phyloP scores from a whole-genome alignment of 257 asterid species.

The Petunia axillaris region DNA sequence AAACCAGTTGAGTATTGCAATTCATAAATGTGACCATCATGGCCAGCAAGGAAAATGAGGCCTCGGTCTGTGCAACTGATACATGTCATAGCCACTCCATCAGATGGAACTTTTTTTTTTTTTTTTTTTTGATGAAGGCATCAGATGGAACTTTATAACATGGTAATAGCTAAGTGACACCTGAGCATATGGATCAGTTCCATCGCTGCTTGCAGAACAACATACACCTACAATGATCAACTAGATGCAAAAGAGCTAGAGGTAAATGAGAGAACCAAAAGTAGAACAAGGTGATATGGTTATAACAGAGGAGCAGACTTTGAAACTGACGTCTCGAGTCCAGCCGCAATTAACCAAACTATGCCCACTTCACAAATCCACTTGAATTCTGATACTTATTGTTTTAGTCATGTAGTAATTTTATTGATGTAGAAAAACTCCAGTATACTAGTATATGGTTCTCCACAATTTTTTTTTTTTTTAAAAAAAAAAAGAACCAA shows the following conservation, averaged over 20 bases:
- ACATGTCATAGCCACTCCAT: constrained; percentile 98
- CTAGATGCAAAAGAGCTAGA: constrained; percentile 50
- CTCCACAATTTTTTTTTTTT: not conserved
- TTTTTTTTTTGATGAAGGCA: too few relatives aligned
- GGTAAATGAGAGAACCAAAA: constrained; percentile 22
- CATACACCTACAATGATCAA: constrained; percentile 94
- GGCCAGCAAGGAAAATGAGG: constrained; percentile 89
- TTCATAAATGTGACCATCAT: constrained; percentile 93
- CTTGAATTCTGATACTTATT: not conserved
- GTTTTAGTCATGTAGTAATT: not conserved
- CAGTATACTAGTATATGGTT: not conserved
- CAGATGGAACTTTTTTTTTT: constrained; percentile 38
- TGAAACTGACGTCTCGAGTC: not conserved
- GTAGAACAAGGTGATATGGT: constrained; percentile 4
- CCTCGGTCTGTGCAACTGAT: constrained; percentile 85
- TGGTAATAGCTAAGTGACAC: constrained; percentile 81
- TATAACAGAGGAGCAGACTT: not conserved
- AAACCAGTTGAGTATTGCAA: constrained; percentile 93
- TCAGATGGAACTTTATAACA: constrained; percentile 70
- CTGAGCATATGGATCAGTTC: constrained; percentile 87
- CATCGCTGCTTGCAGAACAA: constrained; percentile 86
- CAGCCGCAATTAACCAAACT: not conserved
- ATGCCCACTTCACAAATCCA: constrained; percentile 10
- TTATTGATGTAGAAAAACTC: not conserved
- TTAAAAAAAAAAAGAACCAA: too few relatives aligned